Base-by-base conservation (phyloP, 192 early-diverging fungal genomes). In the Blastocladiella britannica region DNA sequence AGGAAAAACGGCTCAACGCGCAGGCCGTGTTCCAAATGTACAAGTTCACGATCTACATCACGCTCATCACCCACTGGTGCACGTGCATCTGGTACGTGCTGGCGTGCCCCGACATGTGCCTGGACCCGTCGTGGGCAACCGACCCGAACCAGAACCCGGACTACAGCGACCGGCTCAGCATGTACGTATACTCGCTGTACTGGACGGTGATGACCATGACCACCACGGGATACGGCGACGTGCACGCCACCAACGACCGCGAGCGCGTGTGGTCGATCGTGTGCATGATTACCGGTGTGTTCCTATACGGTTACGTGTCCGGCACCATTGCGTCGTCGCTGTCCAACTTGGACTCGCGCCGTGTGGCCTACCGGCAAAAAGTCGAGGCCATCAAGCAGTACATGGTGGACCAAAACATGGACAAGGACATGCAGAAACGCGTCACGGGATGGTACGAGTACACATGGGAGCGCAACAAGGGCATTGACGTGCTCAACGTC, bases 121-220 rank as follows among this genome's bases (percentile, higher is more conserved):
- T 47, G 15, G n/a, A 9, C 15, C 37, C 37, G 37, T 47, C 37
- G 37, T 47, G 37, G 37, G 37, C 37, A 6, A 47, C 37, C 2
- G 37, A 47, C 4, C 37, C 37, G 15, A 20, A 9, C 4, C 37
- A 47, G 37, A 47, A 47, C 37, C 37, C 37, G 37, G n/a, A 47
- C n/a, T 47, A 20, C 37, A 20, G 15, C 4, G 15, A 47, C 15
- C 37, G 37, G 37, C n/a, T 47, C 15, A 54, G 64, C 55, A 29
- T 66, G n/a, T 73, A 70, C 58, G 63, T 73, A 7, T 56, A 54
- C 23, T 28, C 60, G 7, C 26, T 72, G 18, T 74, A 74, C 58
- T 74, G 72, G 72, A 69, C 72, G 9, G 73, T 75, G 20, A 66
- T 63, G 5, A 70, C 73, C 25, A 75, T 72, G 70, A 75, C 73